phyloP scores from a whole-genome alignment of 169 alveolate species.

The Eimeria sp. region DNA sequence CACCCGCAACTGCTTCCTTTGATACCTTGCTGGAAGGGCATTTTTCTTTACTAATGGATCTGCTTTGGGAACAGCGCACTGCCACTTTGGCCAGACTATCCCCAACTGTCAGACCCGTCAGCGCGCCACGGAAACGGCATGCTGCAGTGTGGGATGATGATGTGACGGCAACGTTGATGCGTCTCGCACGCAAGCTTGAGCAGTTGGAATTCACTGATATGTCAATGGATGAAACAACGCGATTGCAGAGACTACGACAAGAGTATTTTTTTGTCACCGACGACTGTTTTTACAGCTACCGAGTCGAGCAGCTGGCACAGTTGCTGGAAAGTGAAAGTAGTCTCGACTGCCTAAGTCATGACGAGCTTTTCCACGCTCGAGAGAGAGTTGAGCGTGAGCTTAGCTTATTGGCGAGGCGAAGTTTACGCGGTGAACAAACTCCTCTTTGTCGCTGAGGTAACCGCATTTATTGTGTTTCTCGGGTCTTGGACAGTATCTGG shows the following conservation, averaged over 20 bases:
- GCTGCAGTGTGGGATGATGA: neutral
- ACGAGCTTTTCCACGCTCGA: slow-evolving; percentile 23
- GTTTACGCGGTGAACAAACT: neutral
- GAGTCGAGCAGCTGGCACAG: slow-evolving; percentile 18
- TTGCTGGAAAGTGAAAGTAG: slow-evolving; percentile 30
- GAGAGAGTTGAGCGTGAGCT: slow-evolving; percentile 36
- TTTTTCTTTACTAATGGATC: slow-evolving; percentile 7
- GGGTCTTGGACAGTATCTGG: too few species aligned
- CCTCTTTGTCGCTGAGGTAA: neutral
- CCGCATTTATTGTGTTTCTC: neutral
- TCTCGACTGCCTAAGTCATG: slow-evolving; percentile 29
- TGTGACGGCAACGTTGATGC: neutral
- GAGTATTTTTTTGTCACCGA: slow-evolving; percentile 66
- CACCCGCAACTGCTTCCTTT: neutral
- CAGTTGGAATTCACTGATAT: slow-evolving; percentile 53
- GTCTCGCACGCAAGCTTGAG: slow-evolving; percentile 31
- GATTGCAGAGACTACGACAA: slow-evolving; percentile 32
- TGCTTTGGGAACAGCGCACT: slow-evolving; percentile 44
- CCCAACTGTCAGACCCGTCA: neutral
- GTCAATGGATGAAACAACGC: neutral
- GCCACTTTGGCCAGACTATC: slow-evolving; percentile 27
- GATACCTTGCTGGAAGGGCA: slow-evolving; percentile 20
- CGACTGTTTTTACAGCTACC: slow-evolving; percentile 5
- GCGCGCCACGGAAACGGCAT: neutral
- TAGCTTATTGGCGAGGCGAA: neutral